phyloP scores from a whole-genome alignment of 108 stramenopile genomes.

The Licmophora abbreviata region DNA sequence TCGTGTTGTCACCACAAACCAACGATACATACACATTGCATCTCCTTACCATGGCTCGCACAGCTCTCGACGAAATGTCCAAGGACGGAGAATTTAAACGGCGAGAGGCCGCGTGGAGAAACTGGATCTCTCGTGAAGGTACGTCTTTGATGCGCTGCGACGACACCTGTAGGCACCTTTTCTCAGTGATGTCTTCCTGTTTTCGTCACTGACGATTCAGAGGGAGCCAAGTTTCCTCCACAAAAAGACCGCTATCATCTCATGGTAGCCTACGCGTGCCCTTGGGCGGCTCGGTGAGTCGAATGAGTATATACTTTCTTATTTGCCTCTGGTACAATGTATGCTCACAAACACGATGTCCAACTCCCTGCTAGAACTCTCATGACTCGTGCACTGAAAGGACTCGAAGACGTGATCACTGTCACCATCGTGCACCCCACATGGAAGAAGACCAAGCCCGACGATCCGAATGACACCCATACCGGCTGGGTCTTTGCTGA shows the following conservation, averaged over 20 bases:
- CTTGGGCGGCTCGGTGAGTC: constrained; percentile 75
- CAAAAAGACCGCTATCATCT: constrained; percentile 47
- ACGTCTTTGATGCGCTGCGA: too few relatives aligned
- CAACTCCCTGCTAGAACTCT: too few relatives aligned
- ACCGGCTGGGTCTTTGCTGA: constrained; percentile 83
- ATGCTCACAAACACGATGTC: too few relatives aligned
- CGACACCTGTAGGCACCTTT: too few relatives aligned
- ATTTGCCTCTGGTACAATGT: too few relatives aligned
- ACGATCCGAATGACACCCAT: constrained; percentile 65
- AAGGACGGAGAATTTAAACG: constrained; percentile 37
- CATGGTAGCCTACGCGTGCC: constrained; percentile 50
- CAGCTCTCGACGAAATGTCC: constrained; percentile 20
- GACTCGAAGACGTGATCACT: constrained; percentile 79
- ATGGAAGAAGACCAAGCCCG: constrained; percentile 67
- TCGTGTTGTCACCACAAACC: too few relatives aligned
- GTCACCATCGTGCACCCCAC: constrained; percentile 66
- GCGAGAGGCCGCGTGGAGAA: constrained; percentile 30
- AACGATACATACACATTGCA: too few relatives aligned
- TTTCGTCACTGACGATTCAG: constrained; percentile 5
- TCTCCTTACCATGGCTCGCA: too few relatives aligned
- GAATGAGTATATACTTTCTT: too few relatives aligned
- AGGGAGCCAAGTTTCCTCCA: constrained; percentile 38
- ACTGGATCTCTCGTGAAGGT: too few relatives aligned
- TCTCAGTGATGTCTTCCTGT: background rate
- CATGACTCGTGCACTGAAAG: constrained; percentile 65